A percentile compares a stretch with the other conserved stretches of the same genome.
phyloP scores from a whole-genome alignment of 345 rosid species.

The Aquilaria malaccensis region DNA sequence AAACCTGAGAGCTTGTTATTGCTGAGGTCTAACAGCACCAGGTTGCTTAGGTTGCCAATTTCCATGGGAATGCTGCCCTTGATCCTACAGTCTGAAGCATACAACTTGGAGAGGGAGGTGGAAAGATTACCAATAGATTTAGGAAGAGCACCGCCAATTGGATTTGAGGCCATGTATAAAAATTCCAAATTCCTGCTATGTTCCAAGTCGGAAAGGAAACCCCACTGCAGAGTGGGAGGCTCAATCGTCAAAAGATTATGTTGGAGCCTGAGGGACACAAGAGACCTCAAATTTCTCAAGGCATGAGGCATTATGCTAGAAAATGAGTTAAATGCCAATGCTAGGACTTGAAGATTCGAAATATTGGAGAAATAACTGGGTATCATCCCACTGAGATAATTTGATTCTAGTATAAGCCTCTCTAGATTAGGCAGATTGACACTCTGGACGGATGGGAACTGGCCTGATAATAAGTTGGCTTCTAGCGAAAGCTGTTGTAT shows the following conservation, averaged over 20 bases:
- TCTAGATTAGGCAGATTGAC: too few relatives aligned
- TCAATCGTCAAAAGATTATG: conserved; percentile 1
- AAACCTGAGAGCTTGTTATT: conserved; percentile 10
- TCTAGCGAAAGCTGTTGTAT: background rate
- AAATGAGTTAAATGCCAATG: too few relatives aligned
- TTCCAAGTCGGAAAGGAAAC: conserved; percentile 10
- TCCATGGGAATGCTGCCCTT: conserved; percentile 12
- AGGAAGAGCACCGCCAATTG: conserved; percentile 8
- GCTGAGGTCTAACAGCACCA: background rate
- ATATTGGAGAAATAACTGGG: too few relatives aligned
- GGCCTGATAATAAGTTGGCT: conserved; percentile 11
- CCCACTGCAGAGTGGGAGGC: background rate
- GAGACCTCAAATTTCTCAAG: conserved; percentile 13
- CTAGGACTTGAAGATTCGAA: too few relatives aligned
- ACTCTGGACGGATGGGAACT: conserved; percentile 1
- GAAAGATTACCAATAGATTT: conserved; percentile 10
- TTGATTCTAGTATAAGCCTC: too few relatives aligned
- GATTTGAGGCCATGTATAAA: background rate
- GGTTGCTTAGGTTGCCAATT: conserved; percentile 11
- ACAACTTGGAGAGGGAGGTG: background rate
- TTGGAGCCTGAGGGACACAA: background rate
- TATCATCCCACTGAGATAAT: too few relatives aligned
- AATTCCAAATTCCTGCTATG: conserved; percentile 4
- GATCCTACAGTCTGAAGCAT: conserved; percentile 2
- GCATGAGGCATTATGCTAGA: background rate